Evolutionary conservation across 345 rosid species (phyloP).

Genomic region (Acer yangbiense): DNA sequence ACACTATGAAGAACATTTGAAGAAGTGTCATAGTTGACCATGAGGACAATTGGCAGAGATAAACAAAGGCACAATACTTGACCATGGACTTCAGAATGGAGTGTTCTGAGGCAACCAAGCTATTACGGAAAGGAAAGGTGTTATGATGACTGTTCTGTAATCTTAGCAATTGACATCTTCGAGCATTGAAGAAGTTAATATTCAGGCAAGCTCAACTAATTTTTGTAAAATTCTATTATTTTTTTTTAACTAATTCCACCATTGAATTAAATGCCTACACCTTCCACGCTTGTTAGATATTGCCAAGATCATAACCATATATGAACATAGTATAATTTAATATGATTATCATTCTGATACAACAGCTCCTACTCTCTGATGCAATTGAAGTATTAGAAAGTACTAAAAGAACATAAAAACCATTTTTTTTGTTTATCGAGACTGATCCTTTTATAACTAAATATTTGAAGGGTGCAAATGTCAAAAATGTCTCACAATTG

Average conservation of each 20-base stretch:
- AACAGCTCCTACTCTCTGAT: neutral
- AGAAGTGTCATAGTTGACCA: too few species aligned
- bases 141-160: too few species aligned
- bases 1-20: too few species aligned
- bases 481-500: neutral
- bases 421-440: neutral
- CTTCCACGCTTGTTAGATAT: neutral
- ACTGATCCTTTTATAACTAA: neutral
- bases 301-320: neutral
- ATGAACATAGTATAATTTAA: neutral
- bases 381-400: neutral
- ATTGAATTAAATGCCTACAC: neutral
- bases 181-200: neutral
- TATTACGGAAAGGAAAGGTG: too few species aligned
- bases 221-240: neutral
- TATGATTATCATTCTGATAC: neutral
- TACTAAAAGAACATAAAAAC: neutral
- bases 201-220: neutral
- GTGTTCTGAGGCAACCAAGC: too few species aligned
- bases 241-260: neutral
- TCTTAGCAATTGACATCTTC: neutral
- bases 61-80: too few species aligned
- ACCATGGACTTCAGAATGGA: neutral
- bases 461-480: neutral
- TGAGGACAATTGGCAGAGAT: too few species aligned